Conservation (phyloP, 73 alveolate genomes). For the Stentor roeselii region DNA sequence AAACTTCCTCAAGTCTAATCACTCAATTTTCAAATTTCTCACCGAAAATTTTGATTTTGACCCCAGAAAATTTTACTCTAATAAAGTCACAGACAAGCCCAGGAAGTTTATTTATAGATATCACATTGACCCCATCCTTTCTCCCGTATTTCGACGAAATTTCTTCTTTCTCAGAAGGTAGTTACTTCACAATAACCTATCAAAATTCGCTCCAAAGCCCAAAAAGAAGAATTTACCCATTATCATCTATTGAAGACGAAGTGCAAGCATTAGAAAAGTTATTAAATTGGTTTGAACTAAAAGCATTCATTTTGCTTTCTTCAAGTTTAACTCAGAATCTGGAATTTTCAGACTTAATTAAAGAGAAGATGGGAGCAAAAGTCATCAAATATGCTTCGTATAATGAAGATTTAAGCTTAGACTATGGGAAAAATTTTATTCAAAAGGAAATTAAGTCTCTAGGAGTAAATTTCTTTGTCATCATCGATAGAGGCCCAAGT, state of each 20-base stretch:
- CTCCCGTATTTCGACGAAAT: too few relatives aligned
- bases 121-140: too few relatives aligned
- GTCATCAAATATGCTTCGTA: background rate
- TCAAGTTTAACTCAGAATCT: background rate
- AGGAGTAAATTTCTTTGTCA: background rate
- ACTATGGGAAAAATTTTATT: background rate
- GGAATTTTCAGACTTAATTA: background rate
- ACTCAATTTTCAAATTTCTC: too few relatives aligned
- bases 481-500: background rate
- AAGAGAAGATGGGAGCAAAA: too few relatives aligned
- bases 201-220: background rate
- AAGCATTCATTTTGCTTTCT: background rate
- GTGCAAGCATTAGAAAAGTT: background rate
- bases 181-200: background rate
- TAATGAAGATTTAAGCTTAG: background rate
- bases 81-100: too few relatives aligned
- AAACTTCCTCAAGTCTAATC: too few relatives aligned
- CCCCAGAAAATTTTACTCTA: too few relatives aligned
- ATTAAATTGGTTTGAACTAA: background rate
- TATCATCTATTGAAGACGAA: background rate
- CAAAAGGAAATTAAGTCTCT: background rate
- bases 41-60: too few relatives aligned
- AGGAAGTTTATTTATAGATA: too few relatives aligned
- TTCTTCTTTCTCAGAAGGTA: too few relatives aligned
- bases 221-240: background rate